These are phyloP conservation scores for Cutaneotrichosporon arboriforme DNA, from an alignment of 1,284 basidiomycete genomes.

Conservation along the genomic window DNA sequence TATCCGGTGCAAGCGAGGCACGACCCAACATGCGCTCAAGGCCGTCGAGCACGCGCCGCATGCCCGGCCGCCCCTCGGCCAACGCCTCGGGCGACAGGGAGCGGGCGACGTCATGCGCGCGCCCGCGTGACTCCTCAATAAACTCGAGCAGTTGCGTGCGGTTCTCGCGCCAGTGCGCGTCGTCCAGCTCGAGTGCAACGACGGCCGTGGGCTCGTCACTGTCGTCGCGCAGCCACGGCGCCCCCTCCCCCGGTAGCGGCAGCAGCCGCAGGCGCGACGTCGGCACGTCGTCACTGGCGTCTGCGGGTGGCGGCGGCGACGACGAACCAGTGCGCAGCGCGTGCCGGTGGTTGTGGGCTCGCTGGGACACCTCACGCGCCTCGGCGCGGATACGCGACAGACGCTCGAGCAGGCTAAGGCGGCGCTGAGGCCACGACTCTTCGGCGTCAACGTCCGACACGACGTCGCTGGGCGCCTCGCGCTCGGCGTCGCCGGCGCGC, in stretches of 20 bases:
- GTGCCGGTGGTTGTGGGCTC: neutral
- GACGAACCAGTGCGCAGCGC: neutral
- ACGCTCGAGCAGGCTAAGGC: slow-evolving; percentile 1
- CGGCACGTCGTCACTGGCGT: neutral
- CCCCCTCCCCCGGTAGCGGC: too few species aligned
- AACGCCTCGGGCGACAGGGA: neutral
- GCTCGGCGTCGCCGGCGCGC: neutral
- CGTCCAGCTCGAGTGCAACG: neutral
- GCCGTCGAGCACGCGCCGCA: slow-evolving; percentile 7
- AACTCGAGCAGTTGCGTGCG: slow-evolving; percentile 8
- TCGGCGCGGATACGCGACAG: neutral
- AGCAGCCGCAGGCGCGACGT: neutral
- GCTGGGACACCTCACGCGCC: neutral
- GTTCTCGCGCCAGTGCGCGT: slow-evolving; percentile 1
- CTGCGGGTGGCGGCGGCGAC: neutral
- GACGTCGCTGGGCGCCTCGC: neutral
- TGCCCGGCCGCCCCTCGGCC: neutral
- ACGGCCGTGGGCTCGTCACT: neutral
- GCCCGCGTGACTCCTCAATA: slow-evolving; percentile 7
- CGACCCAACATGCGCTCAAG: slow-evolving; percentile 9
- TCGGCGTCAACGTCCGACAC: neutral
- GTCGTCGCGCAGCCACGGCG: neutral
- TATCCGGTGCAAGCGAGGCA: neutral
- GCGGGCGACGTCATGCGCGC: slow-evolving; percentile 2
- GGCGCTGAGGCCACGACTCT: slow-evolving; percentile 4